Conservation (phyloP, 2,329 filamentous ascomycete genomes). For the Colletotrichum liriopes region DNA sequence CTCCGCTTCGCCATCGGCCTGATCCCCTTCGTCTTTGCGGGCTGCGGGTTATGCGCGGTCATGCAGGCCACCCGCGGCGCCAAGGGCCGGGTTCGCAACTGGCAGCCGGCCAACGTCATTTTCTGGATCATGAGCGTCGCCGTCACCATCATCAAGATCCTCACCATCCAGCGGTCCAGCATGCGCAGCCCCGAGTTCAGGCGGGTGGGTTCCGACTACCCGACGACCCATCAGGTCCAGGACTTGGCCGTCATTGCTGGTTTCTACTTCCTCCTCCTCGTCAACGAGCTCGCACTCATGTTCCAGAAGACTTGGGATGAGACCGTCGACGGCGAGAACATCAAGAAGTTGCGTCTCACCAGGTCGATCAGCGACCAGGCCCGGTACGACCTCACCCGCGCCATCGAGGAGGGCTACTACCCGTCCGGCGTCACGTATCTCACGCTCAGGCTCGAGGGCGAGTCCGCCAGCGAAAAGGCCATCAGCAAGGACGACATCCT, state of each 20-base stretch:
- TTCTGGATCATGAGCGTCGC: slow-evolving; percentile 46
- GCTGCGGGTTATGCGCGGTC: slow-evolving; percentile 39
- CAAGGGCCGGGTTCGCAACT: slow-evolving; percentile 41
- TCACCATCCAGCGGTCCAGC: slow-evolving; percentile 38
- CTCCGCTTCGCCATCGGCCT: slow-evolving; percentile 45
- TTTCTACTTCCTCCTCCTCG: slow-evolving; percentile 45
- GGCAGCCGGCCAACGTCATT: slow-evolving; percentile 44
- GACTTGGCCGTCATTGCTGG: slow-evolving; percentile 45
- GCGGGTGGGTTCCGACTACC: slow-evolving; percentile 42
- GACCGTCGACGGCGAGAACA: slow-evolving; percentile 34
- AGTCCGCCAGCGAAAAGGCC: slow-evolving; percentile 39
- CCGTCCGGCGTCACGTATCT: slow-evolving; percentile 40
- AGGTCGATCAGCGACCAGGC: slow-evolving; percentile 41
- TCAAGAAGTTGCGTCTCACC: slow-evolving; percentile 35
- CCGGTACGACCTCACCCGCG: slow-evolving; percentile 38
- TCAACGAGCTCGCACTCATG: slow-evolving; percentile 41
- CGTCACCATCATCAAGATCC: slow-evolving; percentile 46
- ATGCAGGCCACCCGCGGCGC: slow-evolving; percentile 44
- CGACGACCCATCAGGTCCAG: slow-evolving; percentile 46
- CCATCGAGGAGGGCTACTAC: slow-evolving; percentile 41
- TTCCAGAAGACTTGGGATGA: slow-evolving; percentile 43
- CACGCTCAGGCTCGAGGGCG: slow-evolving; percentile 38
- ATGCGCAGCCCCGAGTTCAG: slow-evolving; percentile 34
- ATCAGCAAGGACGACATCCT: slow-evolving; percentile 36
- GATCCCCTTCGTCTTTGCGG: slow-evolving; percentile 46